Conservation (phyloP, 2,329 filamentous ascomycete genomes). For the Paracorniculantispora psalliotae region DNA sequence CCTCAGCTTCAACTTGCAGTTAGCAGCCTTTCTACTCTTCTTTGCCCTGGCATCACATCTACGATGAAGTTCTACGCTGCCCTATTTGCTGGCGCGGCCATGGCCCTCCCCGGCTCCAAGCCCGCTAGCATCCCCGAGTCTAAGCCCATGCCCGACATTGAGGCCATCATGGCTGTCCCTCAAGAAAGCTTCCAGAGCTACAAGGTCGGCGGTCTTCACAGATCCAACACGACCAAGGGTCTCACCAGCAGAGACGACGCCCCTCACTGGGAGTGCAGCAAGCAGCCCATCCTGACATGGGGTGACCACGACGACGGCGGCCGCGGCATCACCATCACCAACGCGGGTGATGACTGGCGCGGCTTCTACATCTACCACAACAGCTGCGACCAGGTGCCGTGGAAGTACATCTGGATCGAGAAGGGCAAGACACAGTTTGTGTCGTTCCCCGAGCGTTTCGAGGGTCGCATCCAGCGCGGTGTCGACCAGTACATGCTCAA, state of each 20-base stretch:
- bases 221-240: not conserved
- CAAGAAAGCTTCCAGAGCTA: slow-evolving; percentile 7
- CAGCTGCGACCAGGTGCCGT: slow-evolving; percentile 22
- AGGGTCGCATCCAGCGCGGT: slow-evolving; percentile 24
- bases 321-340: slow-evolving; percentile 8
- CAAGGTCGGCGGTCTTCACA: not conserved
- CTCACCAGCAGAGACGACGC: not conserved
- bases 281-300: slow-evolving; percentile 4
- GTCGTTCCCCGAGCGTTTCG: slow-evolving; percentile 21
- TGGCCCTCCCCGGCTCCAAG: not conserved
- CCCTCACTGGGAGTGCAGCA: slow-evolving; percentile 1
- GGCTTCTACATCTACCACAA: slow-evolving; percentile 22
- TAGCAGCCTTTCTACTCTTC: no score
- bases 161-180: slow-evolving; percentile 4
- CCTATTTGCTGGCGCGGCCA: not conserved
- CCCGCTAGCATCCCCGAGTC: not conserved
- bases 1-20: not conserved
- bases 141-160: slow-evolving; percentile 8
- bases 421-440: slow-evolving; percentile 21
- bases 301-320: slow-evolving; percentile 12
- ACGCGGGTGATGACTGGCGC: slow-evolving; percentile 7
- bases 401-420: slow-evolving; percentile 24
- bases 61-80: not conserved
- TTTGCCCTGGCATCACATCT: no score
- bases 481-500: slow-evolving; percentile 21